Evolutionary conservation across 2,329 filamentous ascomycete genomes (phyloP).

Genomic region (Coniochaeta sp.): DNA sequence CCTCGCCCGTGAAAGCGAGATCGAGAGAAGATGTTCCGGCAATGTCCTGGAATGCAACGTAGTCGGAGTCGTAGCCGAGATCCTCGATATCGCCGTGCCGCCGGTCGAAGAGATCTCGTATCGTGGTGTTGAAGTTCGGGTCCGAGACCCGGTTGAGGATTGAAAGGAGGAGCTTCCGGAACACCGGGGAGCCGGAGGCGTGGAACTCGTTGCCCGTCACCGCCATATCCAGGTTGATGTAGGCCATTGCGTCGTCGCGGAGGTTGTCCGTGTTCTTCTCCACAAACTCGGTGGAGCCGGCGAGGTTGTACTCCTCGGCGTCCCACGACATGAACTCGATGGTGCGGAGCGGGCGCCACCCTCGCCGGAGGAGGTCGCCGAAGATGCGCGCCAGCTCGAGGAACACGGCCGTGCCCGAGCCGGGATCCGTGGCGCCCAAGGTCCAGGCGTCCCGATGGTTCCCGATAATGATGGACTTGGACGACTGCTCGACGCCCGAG

Average conservation of each 20-base stretch:
- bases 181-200: slow-evolving; percentile 75
- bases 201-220: slow-evolving; percentile 69
- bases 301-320: slow-evolving; percentile 83
- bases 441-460: slow-evolving; percentile 93
- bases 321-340: slow-evolving; percentile 99
- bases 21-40: slow-evolving; percentile 85
- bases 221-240: slow-evolving; percentile 84
- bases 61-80: slow-evolving; percentile 72
- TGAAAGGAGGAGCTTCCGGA: slow-evolving; percentile 63
- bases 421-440: slow-evolving; percentile 78
- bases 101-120: slow-evolving; percentile 71
- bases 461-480: slow-evolving; percentile 82
- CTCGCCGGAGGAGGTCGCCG: slow-evolving; percentile 65
- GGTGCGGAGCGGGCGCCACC: slow-evolving; percentile 88
- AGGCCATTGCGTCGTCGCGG: slow-evolving; percentile 70
- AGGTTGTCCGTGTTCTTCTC: slow-evolving; percentile 73
- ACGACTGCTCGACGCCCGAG: slow-evolving; percentile 70
- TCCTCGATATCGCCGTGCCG: slow-evolving; percentile 54
- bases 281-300: slow-evolving; percentile 92
- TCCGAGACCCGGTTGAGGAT: slow-evolving; percentile 70
- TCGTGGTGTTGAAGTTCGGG: slow-evolving; percentile 61
- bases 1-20: slow-evolving; percentile 63
- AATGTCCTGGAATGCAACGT: slow-evolving; percentile 84
- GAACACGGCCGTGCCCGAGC: slow-evolving; percentile 84
- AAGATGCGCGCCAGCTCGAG: slow-evolving; percentile 83